Evolutionary conservation across 2,329 filamentous ascomycete genomes (phyloP), one percentile per base, ranked within the genome.

Genomic region (Sclerotiophoma versabilis): DNA sequence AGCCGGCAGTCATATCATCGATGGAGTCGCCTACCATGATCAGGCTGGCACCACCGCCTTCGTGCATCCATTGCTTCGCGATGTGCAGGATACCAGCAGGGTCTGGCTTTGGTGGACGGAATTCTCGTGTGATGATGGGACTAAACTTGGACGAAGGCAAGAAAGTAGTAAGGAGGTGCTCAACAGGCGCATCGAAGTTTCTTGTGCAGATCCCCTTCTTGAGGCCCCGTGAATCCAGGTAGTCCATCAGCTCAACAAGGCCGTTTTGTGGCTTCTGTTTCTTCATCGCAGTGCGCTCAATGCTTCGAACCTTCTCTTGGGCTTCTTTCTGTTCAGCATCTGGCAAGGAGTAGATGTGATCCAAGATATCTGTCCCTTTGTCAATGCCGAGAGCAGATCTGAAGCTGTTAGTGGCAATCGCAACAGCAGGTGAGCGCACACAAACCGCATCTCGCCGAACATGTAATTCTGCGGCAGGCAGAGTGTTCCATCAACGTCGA

Each of bases 391-490:
- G 84, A 7, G 86, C 88, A 12, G 78, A 71, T 15, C 61, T 62
- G 22, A 2, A 17, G 5, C 32, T 42, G 27, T 57, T 33, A 57
- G 38, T 29, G 26, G 17, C 11, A 12, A 7, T 3, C 25, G 43
- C 14, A 12, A 27, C 17, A 9, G 7, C 14, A 7, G 3, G 9
- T 12, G 17, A 22, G 20, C 34, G 17, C 34, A 39, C 22, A 39
- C 69, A 53, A 76, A 83, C 75, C 85, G 88, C 93, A 99, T 98
- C 70, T 96, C 84, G 17, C 77, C 75, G 77, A 98, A 98, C 93
- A 98, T 99, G 83, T 96, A 91, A 65, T 90, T 95, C 76, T 98
- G 93, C 0, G 93, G 93, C 53, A 93, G 80, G 73, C 93, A 97
- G 56, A 98, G 77, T 20, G 93, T 99, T 3, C 93, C 93, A 75